These are phyloP conservation scores for Pyrenophora seminiperda DNA, from an alignment of 2,329 filamentous ascomycete genomes.

Conservation along the genomic window DNA sequence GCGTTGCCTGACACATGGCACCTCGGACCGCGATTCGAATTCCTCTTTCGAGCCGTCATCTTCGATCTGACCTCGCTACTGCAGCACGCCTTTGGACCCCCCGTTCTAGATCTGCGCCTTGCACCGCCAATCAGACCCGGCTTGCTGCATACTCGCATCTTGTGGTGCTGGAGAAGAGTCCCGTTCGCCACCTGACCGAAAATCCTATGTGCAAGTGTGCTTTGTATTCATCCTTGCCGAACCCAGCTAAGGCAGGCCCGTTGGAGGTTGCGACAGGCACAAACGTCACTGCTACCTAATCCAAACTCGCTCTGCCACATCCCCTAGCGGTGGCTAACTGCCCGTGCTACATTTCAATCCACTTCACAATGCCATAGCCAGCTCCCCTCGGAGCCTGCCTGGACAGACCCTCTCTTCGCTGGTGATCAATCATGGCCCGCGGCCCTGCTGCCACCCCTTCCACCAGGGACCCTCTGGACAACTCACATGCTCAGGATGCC, in stretches of 20 bases:
- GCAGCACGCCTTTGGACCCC: background rate
- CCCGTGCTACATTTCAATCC: conserved; percentile 2
- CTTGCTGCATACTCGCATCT: background rate
- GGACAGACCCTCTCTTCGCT: conserved; percentile 12
- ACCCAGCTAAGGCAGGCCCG: conserved; percentile 6
- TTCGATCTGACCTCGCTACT: conserved; percentile 2
- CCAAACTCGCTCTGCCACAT: conserved; percentile 1
- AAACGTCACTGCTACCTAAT: conserved; percentile 20
- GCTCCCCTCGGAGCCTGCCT: conserved; percentile 27
- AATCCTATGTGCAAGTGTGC: conserved; percentile 10
- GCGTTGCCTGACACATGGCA: conserved; percentile 11
- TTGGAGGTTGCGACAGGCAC: conserved; percentile 13
- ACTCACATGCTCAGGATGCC: conserved; percentile 21
- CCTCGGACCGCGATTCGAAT: conserved; percentile 13
- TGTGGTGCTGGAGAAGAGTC: background rate
- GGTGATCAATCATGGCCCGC: conserved; percentile 36
- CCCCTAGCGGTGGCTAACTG: conserved; percentile 16
- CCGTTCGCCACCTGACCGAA: conserved; percentile 9
- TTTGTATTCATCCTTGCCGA: conserved; percentile 7
- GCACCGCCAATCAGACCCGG: conserved; percentile 4
- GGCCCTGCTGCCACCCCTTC: conserved; percentile 26
- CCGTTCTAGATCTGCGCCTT: conserved; percentile 4
- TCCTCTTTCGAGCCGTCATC: background rate
- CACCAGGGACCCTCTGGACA: conserved; percentile 28
- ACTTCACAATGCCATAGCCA: conserved; percentile 23